These are phyloP conservation scores for Sugiyamaella boreocaroliniensis DNA, from an alignment of 805 yeast species.

Conservation along the genomic window DNA sequence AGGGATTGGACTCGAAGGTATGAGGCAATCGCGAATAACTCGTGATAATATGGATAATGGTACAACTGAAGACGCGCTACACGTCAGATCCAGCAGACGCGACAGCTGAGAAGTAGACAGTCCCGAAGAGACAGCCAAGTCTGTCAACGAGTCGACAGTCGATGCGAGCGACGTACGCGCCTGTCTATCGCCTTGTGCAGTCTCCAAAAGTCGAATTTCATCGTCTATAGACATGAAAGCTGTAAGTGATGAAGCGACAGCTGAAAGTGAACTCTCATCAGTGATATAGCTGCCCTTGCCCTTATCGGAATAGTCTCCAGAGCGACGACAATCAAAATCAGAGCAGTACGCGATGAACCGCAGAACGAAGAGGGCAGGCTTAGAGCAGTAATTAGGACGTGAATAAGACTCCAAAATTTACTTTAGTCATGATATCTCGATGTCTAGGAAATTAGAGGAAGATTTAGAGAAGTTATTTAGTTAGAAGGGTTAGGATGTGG, in stretches of 20 bases:
- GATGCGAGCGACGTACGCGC: neutral
- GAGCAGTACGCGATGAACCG: no score
- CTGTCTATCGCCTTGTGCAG: neutral
- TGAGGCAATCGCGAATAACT: constrained; percentile 12
- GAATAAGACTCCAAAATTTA: no score
- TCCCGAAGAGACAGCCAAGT: neutral
- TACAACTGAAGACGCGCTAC: neutral
- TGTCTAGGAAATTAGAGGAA: no score
- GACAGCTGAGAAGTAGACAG: neutral
- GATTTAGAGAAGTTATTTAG: no score
- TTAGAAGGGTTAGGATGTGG: no score
- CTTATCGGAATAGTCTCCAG: neutral
- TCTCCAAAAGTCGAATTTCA: neutral
- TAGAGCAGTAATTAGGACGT: no score
- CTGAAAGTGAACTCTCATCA: neutral
- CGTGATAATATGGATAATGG: constrained; percentile 4
- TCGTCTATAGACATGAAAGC: neutral
- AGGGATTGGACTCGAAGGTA: constrained; percentile 23
- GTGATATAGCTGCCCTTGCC: neutral
- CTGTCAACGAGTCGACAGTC: neutral
- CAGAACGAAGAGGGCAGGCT: no score
- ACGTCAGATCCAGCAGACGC: neutral
- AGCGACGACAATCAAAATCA: neutral
- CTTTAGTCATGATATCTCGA: no score
- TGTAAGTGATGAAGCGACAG: neutral